Conservation (phyloP, 1,284 basidiomycete species). For the Cutaneotrichosporon spelunceum region DNA sequence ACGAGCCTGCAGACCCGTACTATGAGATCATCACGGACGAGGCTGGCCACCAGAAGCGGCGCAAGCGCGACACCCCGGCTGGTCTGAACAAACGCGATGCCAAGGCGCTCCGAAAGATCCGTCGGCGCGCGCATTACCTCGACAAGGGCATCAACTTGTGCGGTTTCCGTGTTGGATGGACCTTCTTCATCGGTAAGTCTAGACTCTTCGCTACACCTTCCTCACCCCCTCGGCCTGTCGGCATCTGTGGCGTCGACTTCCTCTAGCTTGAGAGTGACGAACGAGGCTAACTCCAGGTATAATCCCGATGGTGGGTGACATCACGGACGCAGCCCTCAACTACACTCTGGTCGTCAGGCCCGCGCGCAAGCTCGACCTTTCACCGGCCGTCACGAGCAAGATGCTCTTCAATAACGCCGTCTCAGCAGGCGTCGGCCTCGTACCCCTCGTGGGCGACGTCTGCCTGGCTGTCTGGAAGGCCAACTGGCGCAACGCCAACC, state of each 20-base stretch:
- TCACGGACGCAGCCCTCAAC: conserved; percentile 55
- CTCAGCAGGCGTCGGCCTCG: conserved; percentile 65
- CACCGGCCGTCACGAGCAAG: conserved; percentile 62
- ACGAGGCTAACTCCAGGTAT: conserved; percentile 34
- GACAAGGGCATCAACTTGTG: conserved; percentile 85
- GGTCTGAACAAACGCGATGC: conserved; percentile 74
- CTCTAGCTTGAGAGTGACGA: too few species aligned
- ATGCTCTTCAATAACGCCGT: conserved; percentile 81
- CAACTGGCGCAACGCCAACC: conserved; percentile 78
- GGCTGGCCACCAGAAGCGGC: conserved; percentile 64
- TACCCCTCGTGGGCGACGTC: conserved; percentile 78
- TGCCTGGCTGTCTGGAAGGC: conserved; percentile 72
- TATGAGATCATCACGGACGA: conserved; percentile 71
- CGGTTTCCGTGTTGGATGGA: conserved; percentile 82
- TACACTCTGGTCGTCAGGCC: conserved; percentile 76
- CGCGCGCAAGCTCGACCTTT: conserved; percentile 63
- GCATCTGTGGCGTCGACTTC: too few species aligned
- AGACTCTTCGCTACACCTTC: neutral
- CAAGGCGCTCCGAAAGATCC: conserved; percentile 70
- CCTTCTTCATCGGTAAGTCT: conserved; percentile 64
- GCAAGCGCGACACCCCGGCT: conserved; percentile 69
- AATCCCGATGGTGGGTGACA: conserved; percentile 48
- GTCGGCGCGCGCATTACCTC: conserved; percentile 77
- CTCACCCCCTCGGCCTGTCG: too few species aligned
- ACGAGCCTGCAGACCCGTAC: conserved; percentile 69